A percentile compares a stretch with the other conserved stretches of the same genome.
Conservation (phyloP, 345 rosid genomes). For the Nasturtium officinale region DNA sequence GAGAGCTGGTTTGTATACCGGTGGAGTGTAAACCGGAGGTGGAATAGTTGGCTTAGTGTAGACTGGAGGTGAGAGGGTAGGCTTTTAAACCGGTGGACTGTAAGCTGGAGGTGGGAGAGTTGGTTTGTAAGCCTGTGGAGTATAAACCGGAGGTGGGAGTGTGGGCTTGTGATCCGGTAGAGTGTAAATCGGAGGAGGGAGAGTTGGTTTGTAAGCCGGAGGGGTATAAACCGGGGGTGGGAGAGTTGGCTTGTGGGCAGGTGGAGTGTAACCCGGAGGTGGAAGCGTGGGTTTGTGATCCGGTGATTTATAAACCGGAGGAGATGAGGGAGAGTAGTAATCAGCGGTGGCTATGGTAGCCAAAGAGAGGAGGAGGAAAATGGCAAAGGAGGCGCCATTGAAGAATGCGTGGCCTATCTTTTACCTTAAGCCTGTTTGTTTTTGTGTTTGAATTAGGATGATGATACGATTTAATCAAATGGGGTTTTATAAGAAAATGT, state of each 20-base stretch:
- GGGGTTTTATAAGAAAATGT: slow-evolving; percentile 33
- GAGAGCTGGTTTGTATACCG: neutral
- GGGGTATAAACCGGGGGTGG: slow-evolving; percentile 22
- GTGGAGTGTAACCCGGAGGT: slow-evolving; percentile 31
- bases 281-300: neutral
- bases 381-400: slow-evolving; percentile 35
- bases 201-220: neutral
- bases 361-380: slow-evolving; percentile 33
- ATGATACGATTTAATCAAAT: slow-evolving; percentile 16
- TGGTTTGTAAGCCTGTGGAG: neutral
- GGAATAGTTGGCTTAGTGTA: slow-evolving; percentile 6
- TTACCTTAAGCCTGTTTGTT: slow-evolving; percentile 4
- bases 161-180: slow-evolving; percentile 18
- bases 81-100: slow-evolving; percentile 1
- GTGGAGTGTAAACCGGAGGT: slow-evolving; percentile 26
- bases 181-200: slow-evolving; percentile 22
- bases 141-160: slow-evolving; percentile 1
- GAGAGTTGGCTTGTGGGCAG: neutral
- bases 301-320: slow-evolving; percentile 21
- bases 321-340: slow-evolving; percentile 40
- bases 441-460: slow-evolving; percentile 23
- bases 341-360: slow-evolving; percentile 38
- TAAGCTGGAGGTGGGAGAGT: neutral
- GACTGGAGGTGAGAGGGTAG: slow-evolving; percentile 14
- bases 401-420: neutral